These are phyloP conservation scores for Solanum infundibuliforme DNA, from an alignment of 257 asterid genomes.

Conservation along the genomic window DNA sequence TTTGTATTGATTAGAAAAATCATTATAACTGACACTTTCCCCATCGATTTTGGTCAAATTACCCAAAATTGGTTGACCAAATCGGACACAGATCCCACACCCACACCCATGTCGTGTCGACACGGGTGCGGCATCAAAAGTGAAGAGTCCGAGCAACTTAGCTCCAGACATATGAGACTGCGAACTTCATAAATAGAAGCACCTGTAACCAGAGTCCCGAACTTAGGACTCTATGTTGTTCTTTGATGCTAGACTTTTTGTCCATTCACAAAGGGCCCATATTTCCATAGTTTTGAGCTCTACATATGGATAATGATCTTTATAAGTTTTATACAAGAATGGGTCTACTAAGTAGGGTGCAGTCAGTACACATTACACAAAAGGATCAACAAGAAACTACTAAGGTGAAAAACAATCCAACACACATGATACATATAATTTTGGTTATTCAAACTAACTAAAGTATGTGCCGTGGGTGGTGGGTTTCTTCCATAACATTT, in stretches of 20 bases:
- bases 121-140: too few relatives aligned
- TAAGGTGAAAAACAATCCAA: background rate
- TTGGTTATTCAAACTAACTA: background rate
- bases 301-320: background rate
- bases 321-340: background rate
- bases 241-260: background rate
- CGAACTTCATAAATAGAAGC: background rate
- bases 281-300: background rate
- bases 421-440: background rate
- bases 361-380: background rate
- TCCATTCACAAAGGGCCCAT: background rate
- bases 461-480: background rate
- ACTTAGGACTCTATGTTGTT: background rate
- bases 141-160: too few relatives aligned
- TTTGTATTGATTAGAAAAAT: too few relatives aligned
- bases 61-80: too few relatives aligned
- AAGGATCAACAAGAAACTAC: background rate
- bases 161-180: background rate
- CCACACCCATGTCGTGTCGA: too few relatives aligned
- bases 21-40: too few relatives aligned
- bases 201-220: background rate
- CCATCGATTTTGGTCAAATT: too few relatives aligned
- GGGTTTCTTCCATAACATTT: background rate
- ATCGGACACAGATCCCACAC: too few relatives aligned
- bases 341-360: background rate